phyloP scores from a whole-genome alignment of 176 grass and related monocot genomes.

The Raddia guianensis region DNA sequence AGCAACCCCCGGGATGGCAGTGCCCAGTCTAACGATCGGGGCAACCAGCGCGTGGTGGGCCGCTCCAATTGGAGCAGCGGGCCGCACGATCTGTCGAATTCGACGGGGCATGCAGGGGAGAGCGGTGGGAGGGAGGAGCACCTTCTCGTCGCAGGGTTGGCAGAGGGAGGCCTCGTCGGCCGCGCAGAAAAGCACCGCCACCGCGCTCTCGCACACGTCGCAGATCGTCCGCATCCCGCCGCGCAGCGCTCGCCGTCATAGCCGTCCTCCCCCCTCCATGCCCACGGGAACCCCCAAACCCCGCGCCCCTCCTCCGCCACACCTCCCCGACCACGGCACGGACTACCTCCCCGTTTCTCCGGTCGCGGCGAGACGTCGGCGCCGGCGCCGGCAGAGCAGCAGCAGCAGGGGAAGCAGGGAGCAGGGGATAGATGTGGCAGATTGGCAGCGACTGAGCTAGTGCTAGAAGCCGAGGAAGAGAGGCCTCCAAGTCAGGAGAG shows the following conservation, averaged over 20 bases:
- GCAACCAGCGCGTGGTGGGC: background rate
- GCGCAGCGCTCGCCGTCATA: constrained; percentile 37
- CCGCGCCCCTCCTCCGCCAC: background rate
- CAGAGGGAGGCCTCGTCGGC: constrained; percentile 97
- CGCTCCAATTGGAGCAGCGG: background rate
- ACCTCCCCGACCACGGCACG: background rate
- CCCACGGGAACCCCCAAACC: background rate
- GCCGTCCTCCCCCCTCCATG: constrained; percentile 28
- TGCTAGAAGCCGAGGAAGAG: background rate
- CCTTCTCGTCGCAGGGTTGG: constrained; percentile 91
- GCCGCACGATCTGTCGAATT: constrained; percentile 14
- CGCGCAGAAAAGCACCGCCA: constrained; percentile 91
- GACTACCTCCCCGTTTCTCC: background rate
- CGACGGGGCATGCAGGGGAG: background rate
- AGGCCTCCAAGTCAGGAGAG: background rate
- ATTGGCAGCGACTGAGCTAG: constrained; percentile 4
- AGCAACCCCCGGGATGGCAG: background rate
- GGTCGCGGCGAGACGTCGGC: background rate
- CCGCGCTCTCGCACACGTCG: constrained; percentile 93
- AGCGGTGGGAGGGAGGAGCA: constrained; percentile 1
- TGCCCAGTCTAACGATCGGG: background rate
- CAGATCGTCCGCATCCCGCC: constrained; percentile 91
- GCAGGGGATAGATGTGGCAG: constrained; percentile 1
- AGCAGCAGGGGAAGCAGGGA: background rate
- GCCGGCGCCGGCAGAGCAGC: background rate